Evolutionary conservation across 2,329 filamentous ascomycete genomes (phyloP).

Genomic region (Ploettnerulaceae sp.): DNA sequence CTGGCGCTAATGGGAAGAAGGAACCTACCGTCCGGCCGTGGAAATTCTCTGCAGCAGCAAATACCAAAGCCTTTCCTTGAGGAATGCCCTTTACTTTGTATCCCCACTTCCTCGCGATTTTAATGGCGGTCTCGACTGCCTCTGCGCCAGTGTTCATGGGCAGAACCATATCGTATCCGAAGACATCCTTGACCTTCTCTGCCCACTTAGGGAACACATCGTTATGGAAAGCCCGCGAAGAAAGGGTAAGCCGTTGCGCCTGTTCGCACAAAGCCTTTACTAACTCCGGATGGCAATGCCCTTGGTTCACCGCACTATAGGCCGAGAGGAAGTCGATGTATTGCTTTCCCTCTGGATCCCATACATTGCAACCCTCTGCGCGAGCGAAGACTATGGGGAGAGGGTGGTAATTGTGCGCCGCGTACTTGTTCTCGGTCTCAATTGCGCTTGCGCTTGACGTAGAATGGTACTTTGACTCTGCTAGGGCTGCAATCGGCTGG

Average conservation of each 20-base stretch:
- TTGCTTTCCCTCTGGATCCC: constrained; percentile 93
- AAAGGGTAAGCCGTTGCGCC: constrained; percentile 82
- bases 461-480: constrained; percentile 57
- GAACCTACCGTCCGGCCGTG: constrained; percentile 81
- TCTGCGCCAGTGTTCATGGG: constrained; percentile 98
- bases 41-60: constrained; percentile 88
- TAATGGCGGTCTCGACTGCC: constrained; percentile 92
- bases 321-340: constrained; percentile 98
- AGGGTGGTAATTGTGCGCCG: constrained; percentile 98
- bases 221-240: constrained; percentile 94
- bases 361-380: constrained; percentile 81
- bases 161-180: constrained; percentile 95
- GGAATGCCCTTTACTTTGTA: constrained; percentile 94
- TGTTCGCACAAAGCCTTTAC: constrained; percentile 87
- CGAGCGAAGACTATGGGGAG: constrained; percentile 88
- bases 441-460: constrained; percentile 77
- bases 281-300: constrained; percentile 94
- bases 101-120: constrained; percentile 95
- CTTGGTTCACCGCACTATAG: constrained; percentile 97
- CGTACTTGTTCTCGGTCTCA: constrained; percentile 72
- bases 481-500: constrained; percentile 26
- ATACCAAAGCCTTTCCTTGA: constrained; percentile 75
- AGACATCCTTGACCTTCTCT: constrained; percentile 81
- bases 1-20: background rate
- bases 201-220: constrained; percentile 97